Evolutionary conservation across 768 basidiomycete genomes (phyloP).

Genomic region (Nidula microcarpa): DNA sequence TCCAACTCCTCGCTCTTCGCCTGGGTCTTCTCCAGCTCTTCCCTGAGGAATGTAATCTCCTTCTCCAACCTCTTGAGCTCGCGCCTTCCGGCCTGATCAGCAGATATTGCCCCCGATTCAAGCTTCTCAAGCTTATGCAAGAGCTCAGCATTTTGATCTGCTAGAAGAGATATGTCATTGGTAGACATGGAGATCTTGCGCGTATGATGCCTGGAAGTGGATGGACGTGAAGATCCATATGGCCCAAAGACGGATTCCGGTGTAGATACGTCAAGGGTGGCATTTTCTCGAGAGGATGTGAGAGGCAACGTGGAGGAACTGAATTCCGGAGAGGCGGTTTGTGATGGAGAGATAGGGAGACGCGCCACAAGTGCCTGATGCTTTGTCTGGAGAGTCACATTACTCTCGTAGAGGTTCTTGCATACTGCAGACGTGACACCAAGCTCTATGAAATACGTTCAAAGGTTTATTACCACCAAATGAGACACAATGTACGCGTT

Average conservation of each 20-base stretch:
- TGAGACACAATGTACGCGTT: conserved; percentile 1
- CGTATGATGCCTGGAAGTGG: conserved; percentile 23
- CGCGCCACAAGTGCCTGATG: conserved; percentile 71
- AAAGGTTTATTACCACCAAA: background rate
- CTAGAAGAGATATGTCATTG: conserved; percentile 64
- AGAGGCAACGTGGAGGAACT: conserved; percentile 9
- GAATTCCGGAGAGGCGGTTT: conserved; percentile 24
- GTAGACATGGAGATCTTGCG: conserved; percentile 64
- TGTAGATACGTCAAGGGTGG: conserved; percentile 23
- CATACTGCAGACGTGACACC: conserved; percentile 63
- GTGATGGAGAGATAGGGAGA: conserved; percentile 43
- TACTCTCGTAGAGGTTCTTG: conserved; percentile 69
- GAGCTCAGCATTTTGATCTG: conserved; percentile 84
- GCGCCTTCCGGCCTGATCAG: conserved; percentile 66
- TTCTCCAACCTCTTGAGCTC: conserved; percentile 72
- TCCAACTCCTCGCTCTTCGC: conserved; percentile 69
- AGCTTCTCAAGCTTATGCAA: conserved; percentile 71
- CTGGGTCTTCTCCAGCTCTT: conserved; percentile 76
- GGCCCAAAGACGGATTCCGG: conserved; percentile 19
- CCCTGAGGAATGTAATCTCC: conserved; percentile 71
- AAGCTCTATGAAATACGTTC: conserved; percentile 45
- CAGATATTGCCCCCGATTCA: conserved; percentile 62
- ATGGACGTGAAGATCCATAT: conserved; percentile 18
- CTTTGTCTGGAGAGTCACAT: conserved; percentile 62
- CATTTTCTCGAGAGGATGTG: conserved; percentile 14